Evolutionary conservation across 106 monocot species (phyloP), one percentile per base, ranked within the genome.

Genomic region (Allium cepa): DNA sequence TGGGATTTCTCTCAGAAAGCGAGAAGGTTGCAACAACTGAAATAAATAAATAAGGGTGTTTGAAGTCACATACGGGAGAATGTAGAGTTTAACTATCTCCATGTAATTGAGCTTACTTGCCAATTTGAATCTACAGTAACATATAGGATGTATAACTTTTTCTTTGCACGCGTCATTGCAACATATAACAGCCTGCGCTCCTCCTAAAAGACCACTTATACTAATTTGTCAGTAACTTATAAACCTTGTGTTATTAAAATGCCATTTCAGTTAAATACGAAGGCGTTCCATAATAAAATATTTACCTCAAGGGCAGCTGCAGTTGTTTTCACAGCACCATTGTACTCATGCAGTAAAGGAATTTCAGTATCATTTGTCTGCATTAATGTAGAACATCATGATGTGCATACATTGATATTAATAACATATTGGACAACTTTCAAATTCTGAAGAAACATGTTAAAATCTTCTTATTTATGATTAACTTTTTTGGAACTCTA

Each of bases 331-430:
- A 69, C 73, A 59, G 63, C 57, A 36, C 86, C 79, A 76, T 84
- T 83, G 27, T 62, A 80, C 53, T 95, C 91, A 69, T 96, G 83
- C 73, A 88, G 76, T 46, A 96, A 75, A 67, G 95, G 95, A 72
- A 96, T 91, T 82, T 96, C 95, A 70, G 88, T 79, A 50, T 96
- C 95, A 84, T 96, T 96, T 62, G 80, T 81, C 95, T 95, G 68
- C 49, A 63, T 26, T 16, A 22, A 22, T 22, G 28, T 27, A 77
- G 46, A 14, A 17, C 7, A 14, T 51, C 62, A 68, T 14, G 47
- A 18, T 8, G 5, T 47, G 15, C 22, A 53, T 11, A 4, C 59
- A 46, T 46, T 46, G 9, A 22, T 22, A 22, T 22, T 22, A 22
- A 22, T 22, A 22, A 22, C 22, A 22, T 22, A 22, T 22, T 22